Evolutionary conservation across 192 early-diverging fungal species (phyloP).

Genomic region (Coemansia sp.): DNA sequence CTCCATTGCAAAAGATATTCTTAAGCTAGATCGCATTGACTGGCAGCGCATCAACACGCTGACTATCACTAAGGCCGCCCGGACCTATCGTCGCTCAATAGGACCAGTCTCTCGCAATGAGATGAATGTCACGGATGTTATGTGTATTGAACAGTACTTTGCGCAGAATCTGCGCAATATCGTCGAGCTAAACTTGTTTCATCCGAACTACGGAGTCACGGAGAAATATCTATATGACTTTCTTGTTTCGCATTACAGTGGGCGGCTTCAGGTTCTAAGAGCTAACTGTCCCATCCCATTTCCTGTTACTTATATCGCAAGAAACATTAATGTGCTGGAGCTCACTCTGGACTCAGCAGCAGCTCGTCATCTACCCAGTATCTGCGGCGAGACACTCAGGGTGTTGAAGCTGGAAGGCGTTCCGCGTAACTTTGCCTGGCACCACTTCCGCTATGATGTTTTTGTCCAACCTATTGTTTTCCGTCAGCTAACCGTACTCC

Average conservation of each 20-base stretch:
- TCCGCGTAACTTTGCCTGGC: neutral
- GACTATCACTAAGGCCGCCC: neutral
- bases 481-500: neutral
- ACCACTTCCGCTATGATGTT: neutral
- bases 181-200: neutral
- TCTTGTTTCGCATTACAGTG: neutral
- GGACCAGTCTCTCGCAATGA: neutral
- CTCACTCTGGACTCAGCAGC: neutral
- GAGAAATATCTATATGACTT: neutral
- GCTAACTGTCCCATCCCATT: neutral
- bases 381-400: neutral
- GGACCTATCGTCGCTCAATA: neutral
- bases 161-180: neutral
- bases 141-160: neutral
- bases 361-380: neutral
- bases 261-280: neutral
- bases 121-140: neutral
- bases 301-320: neutral
- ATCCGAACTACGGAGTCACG: neutral
- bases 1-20: neutral
- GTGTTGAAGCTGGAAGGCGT: neutral
- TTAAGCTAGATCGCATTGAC: neutral
- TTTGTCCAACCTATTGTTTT: neutral
- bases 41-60: neutral
- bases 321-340: neutral